Conservation (phyloP, 441 rosid genomes). For the Dalechampia spathulata region DNA sequence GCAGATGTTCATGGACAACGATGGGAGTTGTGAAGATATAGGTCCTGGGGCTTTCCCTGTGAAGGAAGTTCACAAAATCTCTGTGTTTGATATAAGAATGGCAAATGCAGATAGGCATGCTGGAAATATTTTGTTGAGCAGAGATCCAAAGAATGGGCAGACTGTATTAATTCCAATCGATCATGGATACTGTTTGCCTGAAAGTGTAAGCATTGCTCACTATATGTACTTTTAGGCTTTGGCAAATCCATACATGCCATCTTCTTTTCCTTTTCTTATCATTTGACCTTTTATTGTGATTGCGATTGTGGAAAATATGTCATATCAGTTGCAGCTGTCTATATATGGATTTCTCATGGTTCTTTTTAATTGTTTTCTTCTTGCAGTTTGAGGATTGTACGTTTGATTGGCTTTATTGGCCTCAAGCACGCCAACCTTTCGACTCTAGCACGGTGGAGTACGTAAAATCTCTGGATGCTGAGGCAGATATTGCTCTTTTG, state of each 20-base stretch:
- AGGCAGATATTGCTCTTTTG: constrained; percentile 59
- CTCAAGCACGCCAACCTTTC: constrained; percentile 66
- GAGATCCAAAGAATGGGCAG: constrained; percentile 33
- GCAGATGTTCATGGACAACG: constrained; percentile 62
- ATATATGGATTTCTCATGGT: not conserved
- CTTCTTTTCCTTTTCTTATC: not conserved
- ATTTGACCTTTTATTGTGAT: too few species aligned
- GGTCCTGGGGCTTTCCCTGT: constrained; percentile 68
- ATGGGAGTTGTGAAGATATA: constrained; percentile 79
- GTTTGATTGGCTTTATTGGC: constrained; percentile 86
- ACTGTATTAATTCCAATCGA: constrained; percentile 62
- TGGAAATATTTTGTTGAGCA: constrained; percentile 59
- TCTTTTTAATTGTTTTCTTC: constrained; percentile 1
- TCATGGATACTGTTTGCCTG: constrained; percentile 86
- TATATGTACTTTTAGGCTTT: not conserved
- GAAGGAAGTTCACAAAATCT: constrained; percentile 72
- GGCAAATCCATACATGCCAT: not conserved
- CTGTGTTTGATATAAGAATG: constrained; percentile 65
- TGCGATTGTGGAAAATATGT: too few species aligned
- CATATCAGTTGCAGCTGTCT: constrained; percentile 5
- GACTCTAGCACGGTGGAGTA: constrained; percentile 46
- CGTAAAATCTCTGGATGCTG: constrained; percentile 64
- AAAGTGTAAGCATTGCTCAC: constrained; percentile 45
- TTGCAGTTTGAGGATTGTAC: constrained; percentile 81
- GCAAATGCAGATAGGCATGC: constrained; percentile 86